These are phyloP conservation scores for Trichoderma afroharzianum DNA, from an alignment of 2,329 filamentous ascomycete genomes.

Conservation along the genomic window DNA sequence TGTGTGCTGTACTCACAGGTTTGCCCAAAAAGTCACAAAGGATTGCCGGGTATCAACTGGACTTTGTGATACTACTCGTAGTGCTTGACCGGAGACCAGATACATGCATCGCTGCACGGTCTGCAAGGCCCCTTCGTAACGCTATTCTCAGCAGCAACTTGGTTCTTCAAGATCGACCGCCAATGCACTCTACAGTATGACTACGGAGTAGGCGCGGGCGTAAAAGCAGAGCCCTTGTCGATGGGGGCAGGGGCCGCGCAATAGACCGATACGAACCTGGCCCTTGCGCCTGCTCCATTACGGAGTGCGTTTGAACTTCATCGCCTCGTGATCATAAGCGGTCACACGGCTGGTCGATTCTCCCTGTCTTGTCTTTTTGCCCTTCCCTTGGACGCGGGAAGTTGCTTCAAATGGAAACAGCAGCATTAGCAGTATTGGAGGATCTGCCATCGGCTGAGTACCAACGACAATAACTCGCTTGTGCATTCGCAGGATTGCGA, in stretches of 20 bases:
- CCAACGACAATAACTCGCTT: not conserved
- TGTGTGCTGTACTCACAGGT: not conserved
- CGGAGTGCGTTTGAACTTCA: slow-evolving; percentile 1
- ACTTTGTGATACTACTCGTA: not conserved
- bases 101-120: not conserved
- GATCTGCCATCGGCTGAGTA: not conserved
- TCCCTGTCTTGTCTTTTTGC: not conserved
- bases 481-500: not conserved
- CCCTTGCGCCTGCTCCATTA: slow-evolving; percentile 9
- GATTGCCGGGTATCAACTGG: not conserved
- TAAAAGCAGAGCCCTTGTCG: slow-evolving; percentile 4
- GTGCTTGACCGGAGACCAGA: not conserved
- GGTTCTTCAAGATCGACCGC: slow-evolving; percentile 14
- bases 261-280: slow-evolving; percentile 12
- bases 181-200: slow-evolving; percentile 11
- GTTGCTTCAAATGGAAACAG: not conserved
- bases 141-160: slow-evolving; percentile 1
- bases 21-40: not conserved
- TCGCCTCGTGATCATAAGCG: slow-evolving; percentile 16
- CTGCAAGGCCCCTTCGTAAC: not conserved
- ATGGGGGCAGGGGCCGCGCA: not conserved
- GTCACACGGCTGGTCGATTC: slow-evolving; percentile 11
- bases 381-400: not conserved
- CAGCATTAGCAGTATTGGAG: not conserved
- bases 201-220: slow-evolving; percentile 17